Evolutionary conservation across 2,329 filamentous ascomycete genomes (phyloP).

Genomic region (Sporothrix brunneoviolacea): DNA sequence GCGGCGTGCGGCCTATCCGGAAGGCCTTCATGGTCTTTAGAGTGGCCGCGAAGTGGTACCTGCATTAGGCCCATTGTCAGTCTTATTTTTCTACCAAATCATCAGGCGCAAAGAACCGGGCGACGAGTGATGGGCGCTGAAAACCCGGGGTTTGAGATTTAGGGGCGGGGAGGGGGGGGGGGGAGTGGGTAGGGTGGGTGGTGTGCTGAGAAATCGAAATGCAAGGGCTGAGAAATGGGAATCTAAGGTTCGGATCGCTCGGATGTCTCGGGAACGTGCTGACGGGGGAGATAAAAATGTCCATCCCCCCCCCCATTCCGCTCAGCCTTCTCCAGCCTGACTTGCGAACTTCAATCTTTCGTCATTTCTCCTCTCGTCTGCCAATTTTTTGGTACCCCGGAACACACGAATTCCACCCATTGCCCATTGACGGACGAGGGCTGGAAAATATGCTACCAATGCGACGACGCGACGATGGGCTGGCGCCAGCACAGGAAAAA

Average conservation of each 20-base stretch:
- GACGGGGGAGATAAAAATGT: conserved; percentile 2
- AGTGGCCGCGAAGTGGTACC: conserved; percentile 50
- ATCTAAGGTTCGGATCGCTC: conserved; percentile 10
- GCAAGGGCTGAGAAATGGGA: neutral
- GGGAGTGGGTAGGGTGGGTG: neutral
- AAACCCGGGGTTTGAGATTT: too few species aligned
- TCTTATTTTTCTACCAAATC: conserved; percentile 9
- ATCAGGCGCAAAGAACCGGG: too few species aligned
- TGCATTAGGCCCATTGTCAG: conserved; percentile 30
- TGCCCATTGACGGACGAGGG: too few species aligned
- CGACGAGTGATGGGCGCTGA: too few species aligned
- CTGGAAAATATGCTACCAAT: too few species aligned
- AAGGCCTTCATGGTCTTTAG: conserved; percentile 52
- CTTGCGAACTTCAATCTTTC: neutral
- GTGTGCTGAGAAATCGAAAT: conserved; percentile 13
- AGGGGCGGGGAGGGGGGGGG: neutral
- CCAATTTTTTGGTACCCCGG: neutral
- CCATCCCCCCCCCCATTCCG: neutral
- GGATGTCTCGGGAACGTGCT: conserved; percentile 10
- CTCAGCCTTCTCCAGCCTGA: neutral
- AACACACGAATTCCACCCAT: neutral
- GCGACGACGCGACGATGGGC: too few species aligned
- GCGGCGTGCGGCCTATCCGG: conserved; percentile 50
- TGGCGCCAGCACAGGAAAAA: too few species aligned
- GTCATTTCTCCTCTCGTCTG: neutral